These are phyloP conservation scores for Lactarius evosmus DNA, from an alignment of 768 basidiomycete genomes.

Conservation along the genomic window DNA sequence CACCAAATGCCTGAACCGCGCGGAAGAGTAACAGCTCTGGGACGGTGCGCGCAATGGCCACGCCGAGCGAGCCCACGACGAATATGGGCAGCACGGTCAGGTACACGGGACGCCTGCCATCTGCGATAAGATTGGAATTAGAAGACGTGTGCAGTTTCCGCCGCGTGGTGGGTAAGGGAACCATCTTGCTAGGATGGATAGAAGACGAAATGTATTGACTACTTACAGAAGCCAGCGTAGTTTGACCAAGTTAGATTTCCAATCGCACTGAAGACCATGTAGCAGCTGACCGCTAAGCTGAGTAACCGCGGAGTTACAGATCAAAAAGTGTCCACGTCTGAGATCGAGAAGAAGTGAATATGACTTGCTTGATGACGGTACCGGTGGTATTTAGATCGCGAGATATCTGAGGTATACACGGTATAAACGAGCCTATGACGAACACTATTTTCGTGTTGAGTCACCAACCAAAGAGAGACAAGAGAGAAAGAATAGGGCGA, in stretches of 20 bases:
- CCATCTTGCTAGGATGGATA: background rate
- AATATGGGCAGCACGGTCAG: slow-evolving; percentile 57
- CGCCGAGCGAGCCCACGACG: slow-evolving; percentile 57
- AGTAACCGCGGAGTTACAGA: background rate
- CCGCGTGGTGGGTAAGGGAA: too few species aligned
- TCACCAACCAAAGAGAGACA: slow-evolving; percentile 1
- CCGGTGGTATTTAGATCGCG: slow-evolving; percentile 57
- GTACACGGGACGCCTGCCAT: slow-evolving; percentile 64
- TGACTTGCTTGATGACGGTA: slow-evolving; percentile 52
- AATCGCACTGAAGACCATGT: slow-evolving; percentile 9
- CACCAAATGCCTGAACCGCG: slow-evolving; percentile 63
- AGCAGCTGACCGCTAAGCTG: slow-evolving; percentile 20
- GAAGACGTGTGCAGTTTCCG: too few species aligned
- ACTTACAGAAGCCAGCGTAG: slow-evolving; percentile 17
- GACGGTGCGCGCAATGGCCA: slow-evolving; percentile 45
- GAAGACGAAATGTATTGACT: background rate
- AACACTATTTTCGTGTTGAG: slow-evolving; percentile 54
- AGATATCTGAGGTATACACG: slow-evolving; percentile 72
- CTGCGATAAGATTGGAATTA: slow-evolving; percentile 35
- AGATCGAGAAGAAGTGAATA: background rate
- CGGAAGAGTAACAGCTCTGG: slow-evolving; percentile 56
- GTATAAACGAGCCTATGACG: slow-evolving; percentile 65
- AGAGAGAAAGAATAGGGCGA: slow-evolving; percentile 14
- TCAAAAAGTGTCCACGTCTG: background rate
- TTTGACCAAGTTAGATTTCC: slow-evolving; percentile 22